phyloP scores from a whole-genome alignment of 2,329 filamentous ascomycete species.

The Penicillium sp. region DNA sequence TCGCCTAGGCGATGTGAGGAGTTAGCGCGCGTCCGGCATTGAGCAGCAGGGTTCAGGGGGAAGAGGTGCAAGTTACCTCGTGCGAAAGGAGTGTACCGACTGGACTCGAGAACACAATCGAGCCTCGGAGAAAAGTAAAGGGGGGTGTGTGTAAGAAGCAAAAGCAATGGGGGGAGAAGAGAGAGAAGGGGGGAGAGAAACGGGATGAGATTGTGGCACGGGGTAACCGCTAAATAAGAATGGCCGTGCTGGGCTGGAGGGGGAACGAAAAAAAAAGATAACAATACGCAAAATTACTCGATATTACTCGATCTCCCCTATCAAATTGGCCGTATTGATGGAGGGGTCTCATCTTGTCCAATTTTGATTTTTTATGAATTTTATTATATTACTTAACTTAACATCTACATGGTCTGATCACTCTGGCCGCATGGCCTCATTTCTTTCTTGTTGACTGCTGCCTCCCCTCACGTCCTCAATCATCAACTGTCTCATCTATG shows the following conservation, averaged over 20 bases:
- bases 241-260: slow-evolving; percentile 1
- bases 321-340: not conserved
- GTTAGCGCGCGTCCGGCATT: slow-evolving; percentile 14
- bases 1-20: slow-evolving; percentile 23
- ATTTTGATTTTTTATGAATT: not conserved
- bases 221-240: slow-evolving; percentile 31
- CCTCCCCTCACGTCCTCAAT: slow-evolving; percentile 13
- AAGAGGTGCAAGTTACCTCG: slow-evolving; percentile 8
- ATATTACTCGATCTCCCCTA: not conserved
- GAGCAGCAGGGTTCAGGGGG: slow-evolving; percentile 2
- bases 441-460: slow-evolving; percentile 5
- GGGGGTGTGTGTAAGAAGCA: not conserved
- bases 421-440: slow-evolving; percentile 6
- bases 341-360: not conserved
- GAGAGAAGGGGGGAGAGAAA: slow-evolving; percentile 11
- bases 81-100: slow-evolving; percentile 17
- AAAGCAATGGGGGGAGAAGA: slow-evolving; percentile 6
- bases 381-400: not conserved
- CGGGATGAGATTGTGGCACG: slow-evolving; percentile 6
- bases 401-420: slow-evolving; percentile 4
- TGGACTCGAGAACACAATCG: slow-evolving; percentile 11
- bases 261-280: not conserved
- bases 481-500: not conserved
- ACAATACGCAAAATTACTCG: slow-evolving; percentile 1
- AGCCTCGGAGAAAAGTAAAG: not conserved